Evolutionary conservation across 176 grass and related monocot genomes (phyloP).

Genomic region (Carex parvula): DNA sequence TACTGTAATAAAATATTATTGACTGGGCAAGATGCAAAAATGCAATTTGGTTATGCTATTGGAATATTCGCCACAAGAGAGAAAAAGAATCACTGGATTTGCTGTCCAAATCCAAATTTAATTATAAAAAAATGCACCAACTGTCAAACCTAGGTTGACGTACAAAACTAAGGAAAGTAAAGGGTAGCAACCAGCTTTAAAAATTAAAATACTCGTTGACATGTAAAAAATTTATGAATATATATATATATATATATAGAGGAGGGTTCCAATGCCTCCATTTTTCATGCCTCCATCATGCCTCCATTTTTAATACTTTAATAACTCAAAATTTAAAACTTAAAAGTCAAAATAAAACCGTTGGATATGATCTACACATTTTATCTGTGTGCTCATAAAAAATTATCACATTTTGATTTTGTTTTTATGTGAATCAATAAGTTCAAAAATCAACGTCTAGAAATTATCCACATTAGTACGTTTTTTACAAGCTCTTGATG

Average conservation of each 20-base stretch:
- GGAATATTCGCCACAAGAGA: conserved; percentile 7
- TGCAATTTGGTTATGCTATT: not conserved
- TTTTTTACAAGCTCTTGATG: too few relatives aligned
- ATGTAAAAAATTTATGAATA: not conserved
- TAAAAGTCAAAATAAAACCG: too few relatives aligned
- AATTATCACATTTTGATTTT: too few relatives aligned
- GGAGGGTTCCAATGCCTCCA: too few relatives aligned
- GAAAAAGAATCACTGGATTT: not conserved
- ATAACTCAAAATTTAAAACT: too few relatives aligned
- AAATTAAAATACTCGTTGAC: not conserved
- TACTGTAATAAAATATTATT: not conserved
- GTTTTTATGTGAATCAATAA: too few relatives aligned
- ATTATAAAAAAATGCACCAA: conserved; percentile 2
- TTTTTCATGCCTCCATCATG: too few relatives aligned
- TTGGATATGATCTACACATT: too few relatives aligned
- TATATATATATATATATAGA: not conserved
- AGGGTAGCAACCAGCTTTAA: not conserved
- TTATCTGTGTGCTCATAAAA: too few relatives aligned
- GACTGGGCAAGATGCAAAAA: not conserved
- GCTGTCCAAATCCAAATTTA: not conserved
- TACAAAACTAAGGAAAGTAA: not conserved
- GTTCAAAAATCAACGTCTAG: too few relatives aligned
- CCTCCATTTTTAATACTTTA: too few relatives aligned
- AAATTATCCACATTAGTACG: too few relatives aligned
- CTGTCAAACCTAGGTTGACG: not conserved